Evolutionary conservation across 2,329 filamentous ascomycete genomes (phyloP).

Genomic region (Sporothrix pallida): DNA sequence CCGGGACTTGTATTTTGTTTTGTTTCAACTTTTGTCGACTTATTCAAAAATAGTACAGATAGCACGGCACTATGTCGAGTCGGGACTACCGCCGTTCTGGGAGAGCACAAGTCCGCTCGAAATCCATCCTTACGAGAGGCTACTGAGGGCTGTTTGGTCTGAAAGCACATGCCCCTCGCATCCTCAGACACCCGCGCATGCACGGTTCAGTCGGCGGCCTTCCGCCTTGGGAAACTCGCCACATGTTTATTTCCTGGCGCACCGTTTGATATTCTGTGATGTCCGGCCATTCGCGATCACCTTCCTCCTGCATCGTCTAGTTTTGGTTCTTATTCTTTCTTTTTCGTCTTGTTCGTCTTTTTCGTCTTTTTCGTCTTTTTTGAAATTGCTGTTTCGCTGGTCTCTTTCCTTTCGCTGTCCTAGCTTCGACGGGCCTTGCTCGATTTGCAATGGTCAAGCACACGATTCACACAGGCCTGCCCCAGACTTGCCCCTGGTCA

Average conservation of each 20-base stretch:
- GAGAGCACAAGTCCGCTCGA: too few species aligned
- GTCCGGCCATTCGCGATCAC: not conserved
- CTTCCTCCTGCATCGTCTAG: constrained; percentile 7
- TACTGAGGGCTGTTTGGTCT: too few species aligned
- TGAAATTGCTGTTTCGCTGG: constrained; percentile 3
- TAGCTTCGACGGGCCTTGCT: not conserved
- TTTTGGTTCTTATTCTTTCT: not conserved
- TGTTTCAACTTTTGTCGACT: constrained; percentile 9
- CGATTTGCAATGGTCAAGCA: not conserved
- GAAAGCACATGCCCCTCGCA: constrained; percentile 14
- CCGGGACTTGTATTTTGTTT: constrained; percentile 6
- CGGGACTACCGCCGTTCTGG: not conserved
- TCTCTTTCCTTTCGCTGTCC: not conserved
- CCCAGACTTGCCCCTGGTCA: not conserved
- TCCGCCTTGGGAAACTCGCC: not conserved
- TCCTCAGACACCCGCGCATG: not conserved
- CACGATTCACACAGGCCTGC: not conserved
- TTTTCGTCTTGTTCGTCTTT: not conserved
- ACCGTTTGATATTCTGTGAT: not conserved
- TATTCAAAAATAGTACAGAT: constrained; percentile 5
- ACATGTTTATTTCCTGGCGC: not conserved
- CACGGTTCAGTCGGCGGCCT: constrained; percentile 2
- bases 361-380: not conserved
- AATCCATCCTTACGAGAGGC: too few species aligned
- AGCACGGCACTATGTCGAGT: constrained; percentile 1